Conservation (phyloP, 371 early-diverging fungal species). For the Rhizopus stolonifer region DNA sequence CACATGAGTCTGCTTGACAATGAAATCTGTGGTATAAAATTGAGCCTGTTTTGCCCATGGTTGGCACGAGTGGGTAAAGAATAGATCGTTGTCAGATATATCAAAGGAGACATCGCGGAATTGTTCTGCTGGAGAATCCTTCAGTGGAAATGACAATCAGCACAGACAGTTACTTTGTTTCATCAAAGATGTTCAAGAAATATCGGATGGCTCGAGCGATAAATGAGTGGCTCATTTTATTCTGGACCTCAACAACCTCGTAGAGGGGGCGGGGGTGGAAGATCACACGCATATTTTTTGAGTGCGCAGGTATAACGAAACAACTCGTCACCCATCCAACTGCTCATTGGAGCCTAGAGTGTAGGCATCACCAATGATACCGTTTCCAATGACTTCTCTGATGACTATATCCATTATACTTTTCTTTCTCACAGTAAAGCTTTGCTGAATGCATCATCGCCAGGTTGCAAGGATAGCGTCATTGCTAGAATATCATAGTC, state of each 20-base stretch:
- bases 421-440: slow-evolving; percentile 1
- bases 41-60: background rate
- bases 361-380: slow-evolving; percentile 14
- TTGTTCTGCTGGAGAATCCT: slow-evolving; percentile 4
- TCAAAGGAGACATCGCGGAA: slow-evolving; percentile 6
- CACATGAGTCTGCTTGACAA: background rate
- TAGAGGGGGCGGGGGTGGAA: too few species aligned
- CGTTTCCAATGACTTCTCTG: slow-evolving; percentile 6
- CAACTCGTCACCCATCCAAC: slow-evolving; percentile 6
- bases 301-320: slow-evolving; percentile 10
- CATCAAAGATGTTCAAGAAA: slow-evolving; percentile 6
- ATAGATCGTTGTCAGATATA: background rate
- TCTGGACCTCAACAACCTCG: slow-evolving; percentile 12
- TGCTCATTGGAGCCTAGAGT: slow-evolving; percentile 7
- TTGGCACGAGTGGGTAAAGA: slow-evolving; percentile 5
- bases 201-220: slow-evolving; percentile 3
- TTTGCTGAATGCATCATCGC: slow-evolving; percentile 6
- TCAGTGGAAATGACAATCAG: slow-evolving; percentile 4
- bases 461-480: slow-evolving; percentile 8
- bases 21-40: background rate
- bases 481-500: slow-evolving; percentile 14
- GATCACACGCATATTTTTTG: slow-evolving; percentile 9
- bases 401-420: slow-evolving; percentile 6
- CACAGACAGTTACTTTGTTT: background rate
- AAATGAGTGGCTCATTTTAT: slow-evolving; percentile 8